phyloP scores from a whole-genome alignment of 1,284 basidiomycete species.

The Tausonia pullulans region DNA sequence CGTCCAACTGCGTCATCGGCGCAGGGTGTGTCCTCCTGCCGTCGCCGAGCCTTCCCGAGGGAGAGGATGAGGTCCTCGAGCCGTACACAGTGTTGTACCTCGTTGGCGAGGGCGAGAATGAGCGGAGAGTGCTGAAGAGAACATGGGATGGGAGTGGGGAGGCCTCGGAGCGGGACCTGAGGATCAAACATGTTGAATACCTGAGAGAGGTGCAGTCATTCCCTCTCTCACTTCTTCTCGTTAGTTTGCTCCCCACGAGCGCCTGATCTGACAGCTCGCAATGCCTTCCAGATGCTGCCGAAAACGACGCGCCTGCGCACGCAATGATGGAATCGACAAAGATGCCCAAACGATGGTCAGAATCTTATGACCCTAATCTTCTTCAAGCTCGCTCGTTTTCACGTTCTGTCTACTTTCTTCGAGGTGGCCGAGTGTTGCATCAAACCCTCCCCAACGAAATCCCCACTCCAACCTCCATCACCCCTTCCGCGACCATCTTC shows the following conservation, averaged over 20 bases:
- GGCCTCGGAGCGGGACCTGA: slow-evolving; percentile 67
- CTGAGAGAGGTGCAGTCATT: slow-evolving; percentile 53
- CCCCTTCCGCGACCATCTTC: not conserved
- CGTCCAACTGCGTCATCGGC: slow-evolving; percentile 69
- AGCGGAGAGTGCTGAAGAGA: slow-evolving; percentile 56
- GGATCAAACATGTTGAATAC: slow-evolving; percentile 81
- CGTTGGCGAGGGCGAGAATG: slow-evolving; percentile 33
- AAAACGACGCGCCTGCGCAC: slow-evolving; percentile 5
- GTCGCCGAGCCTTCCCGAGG: slow-evolving; percentile 10
- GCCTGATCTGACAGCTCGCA: not conserved
- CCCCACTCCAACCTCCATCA: slow-evolving; percentile 5
- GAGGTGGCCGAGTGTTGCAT: too few species aligned
- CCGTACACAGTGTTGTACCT: slow-evolving; percentile 66
- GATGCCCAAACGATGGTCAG: too few species aligned
- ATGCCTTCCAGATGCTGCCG: slow-evolving; percentile 1
- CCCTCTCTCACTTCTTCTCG: not conserved
- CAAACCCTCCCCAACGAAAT: not conserved
- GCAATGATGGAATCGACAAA: not conserved
- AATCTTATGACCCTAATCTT: too few species aligned
- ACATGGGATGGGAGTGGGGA: slow-evolving; percentile 77
- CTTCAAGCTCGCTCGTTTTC: too few species aligned
- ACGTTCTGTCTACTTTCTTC: too few species aligned
- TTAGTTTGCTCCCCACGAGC: not conserved
- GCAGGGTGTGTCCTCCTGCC: slow-evolving; percentile 45
- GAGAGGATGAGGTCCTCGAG: slow-evolving; percentile 60